phyloP scores from a whole-genome alignment of 2,329 filamentous ascomycete genomes.

The Dothideomycetes sp. region DNA sequence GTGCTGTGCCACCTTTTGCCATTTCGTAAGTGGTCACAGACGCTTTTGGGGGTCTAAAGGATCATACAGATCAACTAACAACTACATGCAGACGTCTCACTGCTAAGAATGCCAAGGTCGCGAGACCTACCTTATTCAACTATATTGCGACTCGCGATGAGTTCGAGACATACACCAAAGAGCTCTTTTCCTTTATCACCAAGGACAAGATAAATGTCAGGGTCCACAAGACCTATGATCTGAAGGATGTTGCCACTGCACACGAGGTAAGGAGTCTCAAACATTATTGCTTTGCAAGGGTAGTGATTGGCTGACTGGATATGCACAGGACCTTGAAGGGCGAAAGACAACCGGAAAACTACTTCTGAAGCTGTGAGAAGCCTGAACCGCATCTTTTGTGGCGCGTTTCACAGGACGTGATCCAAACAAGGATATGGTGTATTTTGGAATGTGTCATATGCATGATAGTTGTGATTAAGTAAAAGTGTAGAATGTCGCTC shows the following conservation, averaged over 20 bases:
- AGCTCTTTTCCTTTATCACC: constrained; percentile 62
- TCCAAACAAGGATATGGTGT: no score
- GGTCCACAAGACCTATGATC: constrained; percentile 66
- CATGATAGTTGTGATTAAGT: no score
- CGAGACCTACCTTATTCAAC: constrained; percentile 61
- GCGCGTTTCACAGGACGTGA: no score
- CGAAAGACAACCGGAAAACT: constrained; percentile 78
- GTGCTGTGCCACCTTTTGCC: constrained; percentile 60
- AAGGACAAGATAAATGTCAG: constrained; percentile 59
- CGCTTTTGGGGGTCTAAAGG: constrained; percentile 5
- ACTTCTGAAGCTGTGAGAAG: constrained; percentile 46
- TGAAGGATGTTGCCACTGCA: constrained; percentile 61
- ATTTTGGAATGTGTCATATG: no score
- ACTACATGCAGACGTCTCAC: constrained; percentile 38
- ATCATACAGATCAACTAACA: background rate
- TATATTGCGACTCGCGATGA: constrained; percentile 63
- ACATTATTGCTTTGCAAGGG: background rate
- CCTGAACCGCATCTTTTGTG: background rate
- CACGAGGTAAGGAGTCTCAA: constrained; percentile 40
- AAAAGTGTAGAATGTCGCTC: no score
- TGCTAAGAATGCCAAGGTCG: constrained; percentile 65
- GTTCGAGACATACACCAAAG: constrained; percentile 55
- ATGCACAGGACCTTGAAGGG: constrained; percentile 57
- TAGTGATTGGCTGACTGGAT: constrained; percentile 1
- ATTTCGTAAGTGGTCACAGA: constrained; percentile 44